Conservation (phyloP, 2,329 filamentous ascomycete genomes). For the Lecanicillium sp. region DNA sequence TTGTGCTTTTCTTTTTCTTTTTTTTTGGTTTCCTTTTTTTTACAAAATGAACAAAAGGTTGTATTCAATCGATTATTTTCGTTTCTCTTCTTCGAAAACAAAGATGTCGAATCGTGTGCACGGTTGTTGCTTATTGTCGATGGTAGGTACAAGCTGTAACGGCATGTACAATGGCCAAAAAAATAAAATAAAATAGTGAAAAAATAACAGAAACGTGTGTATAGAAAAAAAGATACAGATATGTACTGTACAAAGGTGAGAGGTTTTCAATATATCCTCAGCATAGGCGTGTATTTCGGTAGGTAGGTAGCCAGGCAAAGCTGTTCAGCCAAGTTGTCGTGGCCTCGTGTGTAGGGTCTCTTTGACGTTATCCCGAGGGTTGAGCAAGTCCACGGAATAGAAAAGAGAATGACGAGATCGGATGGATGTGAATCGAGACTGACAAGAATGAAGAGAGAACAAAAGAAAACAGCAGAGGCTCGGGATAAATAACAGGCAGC, state of each 20-base stretch:
- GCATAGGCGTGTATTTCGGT: not conserved
- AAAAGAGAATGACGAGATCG: not conserved
- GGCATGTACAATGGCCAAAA: constrained; percentile 14
- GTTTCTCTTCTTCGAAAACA: too few species aligned
- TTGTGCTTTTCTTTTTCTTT: not conserved
- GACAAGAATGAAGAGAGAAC: too few species aligned
- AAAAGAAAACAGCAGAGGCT: not conserved
- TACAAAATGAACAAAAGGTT: constrained; percentile 3
- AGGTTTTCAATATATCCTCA: not conserved
- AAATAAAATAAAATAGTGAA: constrained; percentile 9
- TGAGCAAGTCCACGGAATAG: not conserved
- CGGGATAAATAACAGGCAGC: too few species aligned
- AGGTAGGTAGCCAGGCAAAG: too few species aligned
- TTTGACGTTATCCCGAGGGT: too few species aligned
- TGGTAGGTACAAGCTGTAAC: constrained; percentile 11
- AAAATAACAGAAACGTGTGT: constrained; percentile 2
- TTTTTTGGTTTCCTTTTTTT: not conserved
- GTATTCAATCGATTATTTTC: too few species aligned
- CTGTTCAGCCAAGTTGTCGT: too few species aligned
- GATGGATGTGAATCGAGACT: not conserved
- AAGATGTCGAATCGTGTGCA: too few species aligned
- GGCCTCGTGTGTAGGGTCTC: too few species aligned
- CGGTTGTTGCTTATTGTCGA: too few species aligned
- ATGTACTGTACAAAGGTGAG: too few species aligned
- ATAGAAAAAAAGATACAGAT: not conserved